A percentile compares a stretch with the other conserved stretches of the same genome.
phyloP scores from a whole-genome alignment of 345 rosid genomes.

The Gynandropsis gynandra region DNA sequence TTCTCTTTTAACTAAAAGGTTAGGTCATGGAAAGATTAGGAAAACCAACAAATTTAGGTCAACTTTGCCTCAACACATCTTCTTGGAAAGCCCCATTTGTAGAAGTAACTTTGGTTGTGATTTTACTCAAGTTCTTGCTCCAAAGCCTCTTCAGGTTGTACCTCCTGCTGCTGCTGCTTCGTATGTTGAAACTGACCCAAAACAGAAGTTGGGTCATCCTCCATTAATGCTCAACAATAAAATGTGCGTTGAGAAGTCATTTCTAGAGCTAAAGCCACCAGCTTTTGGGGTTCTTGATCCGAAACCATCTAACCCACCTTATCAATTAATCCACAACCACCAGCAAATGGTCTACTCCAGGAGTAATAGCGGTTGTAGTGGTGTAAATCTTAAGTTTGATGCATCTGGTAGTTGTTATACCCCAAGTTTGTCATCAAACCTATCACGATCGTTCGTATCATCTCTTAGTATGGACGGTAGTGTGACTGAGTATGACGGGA shows the following conservation, averaged over 20 bases:
- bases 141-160: constrained; percentile 55
- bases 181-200: constrained; percentile 26
- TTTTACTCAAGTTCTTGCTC: constrained; percentile 39
- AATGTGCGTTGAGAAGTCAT: constrained; percentile 37
- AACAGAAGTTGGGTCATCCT: constrained; percentile 23
- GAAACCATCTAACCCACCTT: constrained; percentile 27
- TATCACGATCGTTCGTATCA: constrained; percentile 59
- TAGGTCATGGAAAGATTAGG: constrained; percentile 47
- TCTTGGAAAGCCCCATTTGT: constrained; percentile 47
- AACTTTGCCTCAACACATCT: constrained; percentile 46
- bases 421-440: constrained; percentile 45
- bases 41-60: constrained; percentile 41
- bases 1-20: constrained; percentile 38
- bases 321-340: constrained; percentile 42
- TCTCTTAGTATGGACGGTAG: constrained; percentile 64
- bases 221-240: constrained; percentile 21
- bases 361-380: constrained; percentile 44
- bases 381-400: constrained; percentile 55
- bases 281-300: constrained; percentile 30
- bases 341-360: constrained; percentile 40
- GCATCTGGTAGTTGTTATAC: constrained; percentile 39
- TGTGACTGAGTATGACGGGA: constrained; percentile 36
- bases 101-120: constrained; percentile 10
- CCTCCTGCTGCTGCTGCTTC: constrained; percentile 28
- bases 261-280: constrained; percentile 38